Evolutionary conservation across 2,329 filamentous ascomycete genomes (phyloP).

Genomic region (Raffaelea arxii): DNA sequence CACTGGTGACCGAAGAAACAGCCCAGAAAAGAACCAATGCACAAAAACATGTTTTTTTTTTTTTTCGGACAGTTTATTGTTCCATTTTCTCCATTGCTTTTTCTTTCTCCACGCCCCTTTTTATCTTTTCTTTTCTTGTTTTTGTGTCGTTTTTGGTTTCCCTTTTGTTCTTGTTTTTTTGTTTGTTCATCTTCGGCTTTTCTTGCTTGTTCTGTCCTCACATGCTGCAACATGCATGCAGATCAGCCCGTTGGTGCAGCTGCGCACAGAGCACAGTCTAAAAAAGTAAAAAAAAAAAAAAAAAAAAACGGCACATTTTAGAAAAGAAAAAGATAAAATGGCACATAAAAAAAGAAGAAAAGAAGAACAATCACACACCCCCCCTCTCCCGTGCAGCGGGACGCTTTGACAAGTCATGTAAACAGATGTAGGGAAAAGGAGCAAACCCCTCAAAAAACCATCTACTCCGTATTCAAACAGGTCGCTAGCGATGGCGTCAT

Average conservation of each 20-base stretch:
- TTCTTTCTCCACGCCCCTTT: not conserved
- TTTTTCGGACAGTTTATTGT: not conserved
- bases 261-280: too few species aligned
- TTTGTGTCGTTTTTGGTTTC: not conserved
- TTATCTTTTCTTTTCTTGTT: not conserved
- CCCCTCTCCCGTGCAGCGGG: too few species aligned
- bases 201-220: too few species aligned
- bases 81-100: not conserved
- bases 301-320: not conserved
- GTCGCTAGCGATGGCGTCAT: too few species aligned
- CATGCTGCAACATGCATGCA: slow-evolving; percentile 8
- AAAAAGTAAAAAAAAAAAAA: slow-evolving; percentile 1
- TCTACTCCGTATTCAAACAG: too few species aligned
- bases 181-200: too few species aligned
- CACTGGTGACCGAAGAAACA: too few species aligned
- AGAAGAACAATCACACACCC: not conserved
- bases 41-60: not conserved
- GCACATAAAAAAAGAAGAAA: not conserved
- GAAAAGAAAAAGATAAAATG: not conserved
- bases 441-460: too few species aligned
- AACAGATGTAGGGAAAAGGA: too few species aligned
- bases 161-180: not conserved
- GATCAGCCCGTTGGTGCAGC: too few species aligned
- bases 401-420: too few species aligned
- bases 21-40: too few species aligned